Conservation (phyloP, 2,329 filamentous ascomycete species). For the Corinectria fuckeliana region DNA sequence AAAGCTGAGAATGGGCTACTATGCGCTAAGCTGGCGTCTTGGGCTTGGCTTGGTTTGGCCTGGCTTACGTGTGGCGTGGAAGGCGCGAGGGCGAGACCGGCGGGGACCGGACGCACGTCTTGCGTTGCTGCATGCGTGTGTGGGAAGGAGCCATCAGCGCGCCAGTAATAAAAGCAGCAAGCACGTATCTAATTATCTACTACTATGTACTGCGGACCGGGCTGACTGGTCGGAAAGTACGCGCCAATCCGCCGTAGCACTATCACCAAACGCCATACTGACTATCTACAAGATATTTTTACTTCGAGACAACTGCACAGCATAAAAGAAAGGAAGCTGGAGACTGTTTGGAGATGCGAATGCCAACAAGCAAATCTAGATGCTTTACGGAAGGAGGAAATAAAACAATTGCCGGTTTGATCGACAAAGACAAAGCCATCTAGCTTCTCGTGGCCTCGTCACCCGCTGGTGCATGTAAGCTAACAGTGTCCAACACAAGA, state of each 20-base stretch:
- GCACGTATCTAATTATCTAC: too few relatives aligned
- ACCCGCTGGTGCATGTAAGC: conserved; percentile 19
- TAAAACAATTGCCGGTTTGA: conserved; percentile 27
- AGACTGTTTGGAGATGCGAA: neutral
- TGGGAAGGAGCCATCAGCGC: conserved; percentile 1
- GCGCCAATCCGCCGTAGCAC: neutral
- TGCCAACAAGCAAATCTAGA: conserved; percentile 16
- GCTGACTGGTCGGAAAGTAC: neutral
- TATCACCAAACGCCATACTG: neutral
- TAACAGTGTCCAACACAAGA: conserved; percentile 19
- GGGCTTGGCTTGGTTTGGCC: conserved; percentile 6
- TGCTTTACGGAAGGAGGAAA: neutral
- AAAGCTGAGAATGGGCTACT: neutral
- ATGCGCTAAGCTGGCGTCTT: conserved; percentile 8
- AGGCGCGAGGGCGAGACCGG: conserved; percentile 24
- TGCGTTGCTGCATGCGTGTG: conserved; percentile 33
- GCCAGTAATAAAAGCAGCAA: neutral
- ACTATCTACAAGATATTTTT: too few relatives aligned
- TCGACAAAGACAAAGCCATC: conserved; percentile 25
- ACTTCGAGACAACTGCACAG: too few relatives aligned
- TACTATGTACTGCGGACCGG: neutral
- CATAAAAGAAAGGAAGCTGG: neutral
- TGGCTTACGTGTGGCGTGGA: conserved; percentile 18
- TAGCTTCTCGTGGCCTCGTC: conserved; percentile 15
- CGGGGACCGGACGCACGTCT: conserved; percentile 35